Base-by-base conservation (phyloP, 805 yeast genomes). In the Lipomyces spencermartinsiae region DNA sequence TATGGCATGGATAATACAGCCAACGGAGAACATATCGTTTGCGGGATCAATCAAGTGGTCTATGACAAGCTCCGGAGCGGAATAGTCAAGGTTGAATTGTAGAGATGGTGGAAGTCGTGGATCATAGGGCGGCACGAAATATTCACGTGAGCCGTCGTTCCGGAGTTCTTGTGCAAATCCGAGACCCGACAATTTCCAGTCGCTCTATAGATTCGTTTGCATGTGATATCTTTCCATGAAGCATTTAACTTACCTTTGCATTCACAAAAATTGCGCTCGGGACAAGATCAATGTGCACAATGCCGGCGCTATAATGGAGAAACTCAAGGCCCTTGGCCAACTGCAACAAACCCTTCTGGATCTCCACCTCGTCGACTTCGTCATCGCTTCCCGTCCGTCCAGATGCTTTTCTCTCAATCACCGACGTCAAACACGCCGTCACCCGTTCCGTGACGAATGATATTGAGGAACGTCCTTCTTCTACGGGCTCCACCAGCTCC, bases 161-260 rank as follows among this genome's bases (percentile, higher is more conserved):
- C 64, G 56, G 29, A 63, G 31, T 16, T 57, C 78, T 72, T 81
- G 91, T 75, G 81, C 85, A 61, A 85, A 79, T 62, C 85, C 88
- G 67, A 95, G 83, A 0, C 98, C 98, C 6, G 90, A 85, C 1
- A 95, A 77, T 77, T 94, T 95, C 98, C 99, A 95, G 79, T 95
- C 98, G 4, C 96, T 93, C 72, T 88, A 90, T 53, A 16, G 29
- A 34, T 46, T 43, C 29, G 22, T 22, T 51, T 10, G 53, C 35
- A 25, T 37, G 33, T 16, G 6, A 22, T 16, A 29, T 29, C 8
- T 22, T 22, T 31, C 31, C 16, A 19, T n/a, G 16, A 22, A 10
- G 9, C 19, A 19, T 14, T 8, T 7, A 12, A 56, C 35, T 10
- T 33, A 68, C 71, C 64, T 78, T 78, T 16, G 87, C 89, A 72